Conservation (phyloP, 2,329 filamentous ascomycete species). For the Fusarium hainanense region DNA sequence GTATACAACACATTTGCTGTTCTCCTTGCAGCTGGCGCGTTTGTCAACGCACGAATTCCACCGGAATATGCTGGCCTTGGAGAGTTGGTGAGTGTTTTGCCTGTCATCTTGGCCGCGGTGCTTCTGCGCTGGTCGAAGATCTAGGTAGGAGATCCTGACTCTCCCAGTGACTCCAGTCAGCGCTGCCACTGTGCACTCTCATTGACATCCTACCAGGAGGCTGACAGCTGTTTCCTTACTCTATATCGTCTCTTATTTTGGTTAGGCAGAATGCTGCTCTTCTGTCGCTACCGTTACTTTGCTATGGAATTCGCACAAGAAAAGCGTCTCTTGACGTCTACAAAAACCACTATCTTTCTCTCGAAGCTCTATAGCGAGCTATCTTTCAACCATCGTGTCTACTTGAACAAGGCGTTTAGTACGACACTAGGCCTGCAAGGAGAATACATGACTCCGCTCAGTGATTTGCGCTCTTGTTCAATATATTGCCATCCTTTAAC, state of each 20-base stretch:
- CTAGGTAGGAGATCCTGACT: constrained; percentile 1
- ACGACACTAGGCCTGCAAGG: not conserved
- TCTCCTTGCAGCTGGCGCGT: constrained; percentile 72
- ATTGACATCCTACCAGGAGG: constrained; percentile 1
- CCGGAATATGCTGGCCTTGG: constrained; percentile 75
- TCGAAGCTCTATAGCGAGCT: not conserved
- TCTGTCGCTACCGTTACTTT: constrained; percentile 25
- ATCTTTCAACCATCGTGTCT: not conserved
- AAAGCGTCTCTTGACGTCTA: not conserved
- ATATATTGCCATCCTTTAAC: not conserved
- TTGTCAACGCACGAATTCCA: constrained; percentile 64
- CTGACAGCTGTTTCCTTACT: not conserved
- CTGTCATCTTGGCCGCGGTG: constrained; percentile 63
- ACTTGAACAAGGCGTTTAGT: not conserved
- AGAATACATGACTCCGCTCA: not conserved
- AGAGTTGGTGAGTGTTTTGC: constrained; percentile 78
- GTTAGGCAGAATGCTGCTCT: constrained; percentile 11
- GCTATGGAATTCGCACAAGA: not conserved
- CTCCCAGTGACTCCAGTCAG: not conserved
- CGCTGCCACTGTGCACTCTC: constrained; percentile 8
- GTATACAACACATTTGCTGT: constrained; percentile 78
- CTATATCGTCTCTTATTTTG: not conserved
- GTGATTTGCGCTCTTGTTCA: not conserved
- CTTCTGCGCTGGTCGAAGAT: constrained; percentile 45
- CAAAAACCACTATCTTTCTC: constrained; percentile 4